phyloP scores from a whole-genome alignment of 176 grass and related monocot species.

The Poa annua region DNA sequence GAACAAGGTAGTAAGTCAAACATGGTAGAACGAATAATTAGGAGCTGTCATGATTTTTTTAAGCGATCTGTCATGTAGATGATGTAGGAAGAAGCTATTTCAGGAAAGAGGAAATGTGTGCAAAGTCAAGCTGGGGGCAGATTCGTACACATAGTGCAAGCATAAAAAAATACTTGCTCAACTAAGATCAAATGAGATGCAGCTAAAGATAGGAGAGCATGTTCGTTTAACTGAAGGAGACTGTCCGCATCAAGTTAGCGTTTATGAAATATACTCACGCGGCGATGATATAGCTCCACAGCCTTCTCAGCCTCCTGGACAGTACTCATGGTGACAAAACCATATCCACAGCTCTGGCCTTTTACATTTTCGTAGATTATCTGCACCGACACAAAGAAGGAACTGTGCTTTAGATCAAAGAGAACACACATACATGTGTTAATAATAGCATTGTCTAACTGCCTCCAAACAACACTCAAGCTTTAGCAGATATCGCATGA shows the following conservation, averaged over 20 bases:
- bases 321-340: constrained; percentile 22
- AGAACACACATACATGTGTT: not conserved
- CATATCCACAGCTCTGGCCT: constrained; percentile 1
- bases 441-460: not conserved
- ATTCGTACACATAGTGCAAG: not conserved
- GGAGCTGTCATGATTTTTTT: too few relatives aligned
- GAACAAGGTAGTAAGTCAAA: not conserved
- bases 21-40: too few relatives aligned
- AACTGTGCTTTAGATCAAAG: not conserved
- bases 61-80: not conserved
- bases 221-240: not conserved
- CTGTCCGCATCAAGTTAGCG: not conserved
- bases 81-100: not conserved
- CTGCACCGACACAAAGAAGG: not conserved
- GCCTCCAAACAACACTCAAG: not conserved
- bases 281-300: not conserved
- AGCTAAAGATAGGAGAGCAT: not conserved
- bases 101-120: not conserved
- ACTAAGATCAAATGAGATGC: not conserved
- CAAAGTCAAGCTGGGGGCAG: not conserved
- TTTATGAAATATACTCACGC: not conserved
- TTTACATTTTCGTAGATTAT: not conserved
- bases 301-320: not conserved
- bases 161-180: not conserved
- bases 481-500: not conserved